Conservation (phyloP, 1,139 yeast genomes). For the Insectozyma bohioensis region DNA sequence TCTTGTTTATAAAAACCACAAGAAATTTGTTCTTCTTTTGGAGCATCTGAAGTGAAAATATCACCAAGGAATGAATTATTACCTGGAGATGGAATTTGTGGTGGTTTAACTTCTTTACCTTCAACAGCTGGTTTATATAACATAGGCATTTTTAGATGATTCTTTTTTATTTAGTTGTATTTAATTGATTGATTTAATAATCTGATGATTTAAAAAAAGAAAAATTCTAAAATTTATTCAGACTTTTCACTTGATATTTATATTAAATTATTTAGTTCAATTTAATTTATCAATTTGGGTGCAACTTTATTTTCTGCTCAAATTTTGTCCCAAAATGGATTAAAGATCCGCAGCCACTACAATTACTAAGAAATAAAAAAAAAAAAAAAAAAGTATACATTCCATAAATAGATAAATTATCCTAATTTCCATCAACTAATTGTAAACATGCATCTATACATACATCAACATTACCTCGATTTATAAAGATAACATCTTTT, state of each 20-base stretch:
- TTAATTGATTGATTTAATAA: too few relatives aligned
- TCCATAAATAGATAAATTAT: too few relatives aligned
- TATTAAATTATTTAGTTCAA: too few relatives aligned
- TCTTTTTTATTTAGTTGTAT: background rate
- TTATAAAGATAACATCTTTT: constrained; percentile 67
- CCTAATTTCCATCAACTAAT: constrained; percentile 23
- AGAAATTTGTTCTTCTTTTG: constrained; percentile 55
- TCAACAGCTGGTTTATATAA: constrained; percentile 52
- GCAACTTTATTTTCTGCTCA: too few relatives aligned
- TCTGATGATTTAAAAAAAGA: too few relatives aligned
- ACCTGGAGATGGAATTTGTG: constrained; percentile 55
- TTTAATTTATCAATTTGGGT: too few relatives aligned
- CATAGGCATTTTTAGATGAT: constrained; percentile 33
- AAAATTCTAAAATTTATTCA: too few relatives aligned
- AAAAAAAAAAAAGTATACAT: too few relatives aligned
- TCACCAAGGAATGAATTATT: constrained; percentile 70
- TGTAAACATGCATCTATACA: constrained; percentile 68
- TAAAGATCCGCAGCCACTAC: constrained; percentile 1
- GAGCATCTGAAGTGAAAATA: constrained; percentile 56
- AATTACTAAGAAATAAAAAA: too few relatives aligned
- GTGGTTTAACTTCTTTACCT: constrained; percentile 57
- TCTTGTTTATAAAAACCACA: constrained; percentile 71
- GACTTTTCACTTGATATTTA: too few relatives aligned
- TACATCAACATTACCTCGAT: constrained; percentile 67
- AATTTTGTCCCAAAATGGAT: constrained; percentile 1